Percentiles rank a stretch among this genome's conserved stretches.
These are phyloP conservation scores for Penicillium antarcticum DNA, from an alignment of 495 filamentous ascomycete species.

Conservation along the genomic window DNA sequence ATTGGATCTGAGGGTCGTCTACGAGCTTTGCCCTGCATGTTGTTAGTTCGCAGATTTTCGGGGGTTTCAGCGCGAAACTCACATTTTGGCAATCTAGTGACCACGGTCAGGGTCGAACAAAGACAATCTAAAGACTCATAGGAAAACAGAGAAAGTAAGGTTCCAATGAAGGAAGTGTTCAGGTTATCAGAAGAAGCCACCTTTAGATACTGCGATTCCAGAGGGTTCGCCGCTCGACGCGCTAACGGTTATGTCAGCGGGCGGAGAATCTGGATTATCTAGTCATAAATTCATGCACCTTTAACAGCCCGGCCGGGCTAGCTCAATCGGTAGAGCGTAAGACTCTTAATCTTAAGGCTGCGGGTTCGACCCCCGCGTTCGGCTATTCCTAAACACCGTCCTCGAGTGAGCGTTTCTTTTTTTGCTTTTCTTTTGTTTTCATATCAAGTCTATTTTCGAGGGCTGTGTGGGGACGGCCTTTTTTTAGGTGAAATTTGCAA, in stretches of 20 bases:
- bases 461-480: too few species aligned
- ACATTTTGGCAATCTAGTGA: constrained; percentile 40
- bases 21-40: constrained; percentile 69
- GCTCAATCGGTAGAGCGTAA: constrained; percentile 60
- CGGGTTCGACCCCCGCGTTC: constrained; percentile 57
- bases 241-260: constrained; percentile 9
- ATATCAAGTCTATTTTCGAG: background rate
- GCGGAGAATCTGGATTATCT: background rate
- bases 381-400: constrained; percentile 34
- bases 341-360: constrained; percentile 61
- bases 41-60: constrained; percentile 18
- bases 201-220: constrained; percentile 34
- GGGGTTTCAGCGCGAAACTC: constrained; percentile 10
- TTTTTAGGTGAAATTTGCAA: too few species aligned
- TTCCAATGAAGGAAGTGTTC: constrained; percentile 11
- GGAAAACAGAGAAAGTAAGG: constrained; percentile 12
- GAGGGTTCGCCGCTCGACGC: constrained; percentile 33
- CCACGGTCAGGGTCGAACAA: constrained; percentile 33
- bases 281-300: background rate
- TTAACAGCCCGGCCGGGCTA: constrained; percentile 41
- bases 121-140: constrained; percentile 30
- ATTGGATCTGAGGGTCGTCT: constrained; percentile 83
- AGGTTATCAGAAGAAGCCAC: constrained; percentile 40
- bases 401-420: constrained; percentile 14
- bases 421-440: background rate